Evolutionary conservation across 805 yeast species (phyloP), one percentile per base, ranked within the genome.

Genomic region (Starmerella apicola): DNA sequence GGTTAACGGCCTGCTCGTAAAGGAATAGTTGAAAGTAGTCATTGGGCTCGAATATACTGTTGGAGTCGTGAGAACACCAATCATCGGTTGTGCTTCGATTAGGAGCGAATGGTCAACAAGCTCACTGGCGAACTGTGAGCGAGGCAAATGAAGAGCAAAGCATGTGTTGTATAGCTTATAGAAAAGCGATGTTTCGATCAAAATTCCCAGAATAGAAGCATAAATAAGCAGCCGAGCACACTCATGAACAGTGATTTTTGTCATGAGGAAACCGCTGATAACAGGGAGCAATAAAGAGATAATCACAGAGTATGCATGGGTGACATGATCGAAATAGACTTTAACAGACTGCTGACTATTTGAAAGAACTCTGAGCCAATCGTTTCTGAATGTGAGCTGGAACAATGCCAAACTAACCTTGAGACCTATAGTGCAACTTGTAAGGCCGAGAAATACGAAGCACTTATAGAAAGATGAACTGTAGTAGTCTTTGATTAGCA

Each of bases 361-460:
- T n/a, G 51, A 37, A 26, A 52, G 38, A 21, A 51, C 44, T 20
- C 41, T 45, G n/a, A 49, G 42, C 56, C 56, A 52, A 33, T 52
- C 56, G 18, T 36, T 34, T 18, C 51, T 38, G 36, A 48, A 42
- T 3, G 45, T 32, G 16, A 36, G 16, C 17, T 42, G 51, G 37
- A 39, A 50, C 5, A 45, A 29, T 9, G 35, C 24, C 9, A 46
- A 31, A 17, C 46, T 33, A 12, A 34, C 25, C 32, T 35, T 37
- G 17, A 38, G 35, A 44, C 37, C 30, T 13, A 39, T 30, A n/a
- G 37, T 15, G n/a, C 39, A 15, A 2, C 18, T 18, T 5, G 38
- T 15, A 16, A 34, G 31, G 18, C 39, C 39, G 7, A 16, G 17
- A 23, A 38, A 13, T 4, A 22, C 16, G 5, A 25, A 19, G 7